phyloP scores from a whole-genome alignment of 1,284 basidiomycete species.

The Mycena sp. region DNA sequence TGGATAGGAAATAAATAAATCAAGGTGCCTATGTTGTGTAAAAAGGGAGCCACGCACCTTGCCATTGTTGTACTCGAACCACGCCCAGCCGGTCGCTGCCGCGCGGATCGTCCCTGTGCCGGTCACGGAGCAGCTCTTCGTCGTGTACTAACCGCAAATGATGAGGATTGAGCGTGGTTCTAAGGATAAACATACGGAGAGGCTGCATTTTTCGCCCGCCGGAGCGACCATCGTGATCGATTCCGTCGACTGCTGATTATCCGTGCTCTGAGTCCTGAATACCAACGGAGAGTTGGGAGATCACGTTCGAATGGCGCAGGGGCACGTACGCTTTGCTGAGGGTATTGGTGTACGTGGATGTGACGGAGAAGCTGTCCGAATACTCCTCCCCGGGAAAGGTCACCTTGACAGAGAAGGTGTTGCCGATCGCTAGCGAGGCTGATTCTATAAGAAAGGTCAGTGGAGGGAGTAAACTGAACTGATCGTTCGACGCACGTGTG shows the following conservation, averaged over 20 bases:
- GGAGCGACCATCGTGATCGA: not conserved
- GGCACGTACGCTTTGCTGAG: conserved; percentile 5
- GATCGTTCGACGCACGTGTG: not conserved
- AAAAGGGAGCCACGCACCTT: no score
- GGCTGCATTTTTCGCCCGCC: not conserved
- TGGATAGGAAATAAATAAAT: no score
- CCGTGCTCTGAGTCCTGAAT: not conserved
- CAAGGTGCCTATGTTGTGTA: no score
- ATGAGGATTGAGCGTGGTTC: no score
- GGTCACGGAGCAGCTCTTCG: not conserved
- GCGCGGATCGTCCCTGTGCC: not conserved
- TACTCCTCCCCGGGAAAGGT: not conserved
- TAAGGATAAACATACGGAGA: not conserved
- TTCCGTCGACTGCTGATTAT: conserved; percentile 3
- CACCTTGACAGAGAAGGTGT: not conserved
- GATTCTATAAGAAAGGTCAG: not conserved
- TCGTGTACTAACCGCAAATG: conserved; percentile 2
- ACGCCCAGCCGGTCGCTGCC: conserved; percentile 14
- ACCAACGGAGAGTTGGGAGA: not conserved
- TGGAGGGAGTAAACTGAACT: not conserved
- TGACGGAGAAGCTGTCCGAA: not conserved
- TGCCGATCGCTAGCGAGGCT: not conserved
- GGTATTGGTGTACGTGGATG: conserved; percentile 6
- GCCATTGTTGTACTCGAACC: conserved; percentile 11
- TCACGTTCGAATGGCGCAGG: no score